Base-by-base conservation (phyloP, 2,329 filamentous ascomycete species). In the Juglanconis oblonga region DNA sequence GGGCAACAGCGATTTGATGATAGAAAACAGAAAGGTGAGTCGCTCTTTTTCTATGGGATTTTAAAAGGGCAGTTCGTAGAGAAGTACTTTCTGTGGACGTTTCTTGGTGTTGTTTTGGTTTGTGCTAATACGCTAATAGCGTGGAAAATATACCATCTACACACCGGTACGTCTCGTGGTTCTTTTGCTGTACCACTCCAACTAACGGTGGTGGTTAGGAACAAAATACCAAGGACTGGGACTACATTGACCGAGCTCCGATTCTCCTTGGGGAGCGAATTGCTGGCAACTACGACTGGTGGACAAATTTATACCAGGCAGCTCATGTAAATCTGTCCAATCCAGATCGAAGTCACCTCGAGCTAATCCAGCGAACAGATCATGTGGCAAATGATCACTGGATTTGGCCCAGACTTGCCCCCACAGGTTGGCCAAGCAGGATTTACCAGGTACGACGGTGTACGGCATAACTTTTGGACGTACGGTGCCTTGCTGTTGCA, bases 161-260 rank as follows among this genome's bases (percentile, higher is more conserved):
- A 48, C 50, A 5, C 56, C 56, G n/a, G 56, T 58, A 58, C 35
- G 56, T 53, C 35, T 38, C 35, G 35, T 38, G 7, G 6, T 38
- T 38, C 35, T 7, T 7, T 7, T 38, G 35, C 35, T 11, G 6
- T 38, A 38, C 35, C 11, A 24, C 8, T 11, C 32, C 44, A 11
- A 42, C 4, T 13, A 35, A 6, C 10, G n/a, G 5, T 17, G 17
- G 17, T 17, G 17, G 17, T 17, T 32, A 58, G 56, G 56, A 58
- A 40, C 56, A 58, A 58, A 58, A 52, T 14, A 58, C 56, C 32
- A 58, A n/a, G 48, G 56, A 58, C 5, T 58, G 56, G 56, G 56
- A 58, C 9, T 58, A 58, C 31, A 17, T 58, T 35, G 56, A 49
- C 24, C 45, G 45, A 6, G 31, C 44, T 32, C 36, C 56, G 31